Evolutionary conservation across 129 eudicot species (phyloP).

Genomic region (Ambrosia artemisiifolia): DNA sequence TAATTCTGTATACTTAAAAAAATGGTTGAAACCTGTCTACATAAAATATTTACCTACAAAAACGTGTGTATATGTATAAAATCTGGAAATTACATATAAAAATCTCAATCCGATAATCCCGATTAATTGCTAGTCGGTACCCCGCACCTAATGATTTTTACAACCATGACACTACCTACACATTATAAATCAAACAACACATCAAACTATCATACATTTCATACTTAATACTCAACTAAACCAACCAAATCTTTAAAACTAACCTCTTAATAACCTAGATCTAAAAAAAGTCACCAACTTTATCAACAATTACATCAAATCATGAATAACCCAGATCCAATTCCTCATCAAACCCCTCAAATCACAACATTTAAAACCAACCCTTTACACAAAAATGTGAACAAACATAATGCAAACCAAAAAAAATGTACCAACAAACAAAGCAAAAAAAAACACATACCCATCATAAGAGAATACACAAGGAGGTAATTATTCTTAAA

Average conservation of each 20-base stretch:
- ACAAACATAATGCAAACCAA: not conserved
- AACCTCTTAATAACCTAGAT: constrained; percentile 3
- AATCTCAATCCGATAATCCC: no score
- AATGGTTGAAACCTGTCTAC: no score
- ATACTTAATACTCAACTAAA: not conserved
- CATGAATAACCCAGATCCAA: constrained; percentile 35
- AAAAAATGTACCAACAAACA: not conserved
- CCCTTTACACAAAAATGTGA: not conserved
- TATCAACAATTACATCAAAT: constrained; percentile 17
- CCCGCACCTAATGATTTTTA: no score
- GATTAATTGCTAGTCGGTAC: no score
- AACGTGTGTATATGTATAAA: no score
- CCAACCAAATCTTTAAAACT: not conserved
- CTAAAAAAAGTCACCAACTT: constrained; percentile 6
- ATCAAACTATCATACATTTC: not conserved
- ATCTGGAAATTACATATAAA: no score
- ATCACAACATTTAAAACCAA: constrained; percentile 12
- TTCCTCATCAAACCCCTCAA: not conserved
- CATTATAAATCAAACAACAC: constrained; percentile 11
- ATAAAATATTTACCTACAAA: no score
- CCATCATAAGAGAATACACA: constrained; percentile 99
- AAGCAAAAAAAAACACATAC: constrained; percentile 21
- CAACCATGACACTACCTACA: not conserved
- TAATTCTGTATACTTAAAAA: no score
- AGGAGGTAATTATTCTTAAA: constrained; percentile 94